phyloP scores from a whole-genome alignment of 805 yeast species.

The Metschnikowia koreensis region DNA sequence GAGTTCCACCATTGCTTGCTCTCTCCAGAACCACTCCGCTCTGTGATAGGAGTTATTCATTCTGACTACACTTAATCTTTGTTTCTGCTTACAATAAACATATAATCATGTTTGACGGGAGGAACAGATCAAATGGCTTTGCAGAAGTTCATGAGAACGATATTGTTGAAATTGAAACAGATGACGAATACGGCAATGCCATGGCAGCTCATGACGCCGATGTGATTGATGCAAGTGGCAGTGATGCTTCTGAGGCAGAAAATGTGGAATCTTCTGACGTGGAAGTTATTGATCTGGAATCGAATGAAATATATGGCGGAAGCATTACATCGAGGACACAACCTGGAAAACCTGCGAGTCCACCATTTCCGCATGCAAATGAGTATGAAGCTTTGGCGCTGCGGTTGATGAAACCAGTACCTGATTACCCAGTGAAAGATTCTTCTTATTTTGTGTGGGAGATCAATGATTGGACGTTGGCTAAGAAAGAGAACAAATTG shows the following conservation, averaged over 20 bases:
- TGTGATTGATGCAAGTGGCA: slow-evolving; percentile 1
- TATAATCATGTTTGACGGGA: slow-evolving; percentile 1
- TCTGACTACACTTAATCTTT: too few species aligned
- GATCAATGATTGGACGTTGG: slow-evolving; percentile 45
- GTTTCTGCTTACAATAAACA: background rate
- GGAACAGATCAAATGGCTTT: background rate
- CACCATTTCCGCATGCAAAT: slow-evolving; percentile 26
- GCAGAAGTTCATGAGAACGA: background rate
- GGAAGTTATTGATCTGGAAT: slow-evolving; percentile 14
- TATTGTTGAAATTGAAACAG: slow-evolving; percentile 1
- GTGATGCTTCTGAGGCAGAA: slow-evolving; percentile 21
- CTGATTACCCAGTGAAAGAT: slow-evolving; percentile 39
- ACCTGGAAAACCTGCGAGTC: background rate
- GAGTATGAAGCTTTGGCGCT: slow-evolving; percentile 28
- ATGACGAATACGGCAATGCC: background rate
- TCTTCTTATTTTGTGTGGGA: slow-evolving; percentile 47
- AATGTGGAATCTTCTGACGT: slow-evolving; percentile 16
- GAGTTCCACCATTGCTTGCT: background rate
- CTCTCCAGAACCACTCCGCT: background rate
- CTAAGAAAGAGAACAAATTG: slow-evolving; percentile 42
- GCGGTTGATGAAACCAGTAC: slow-evolving; percentile 36
- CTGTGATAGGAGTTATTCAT: background rate
- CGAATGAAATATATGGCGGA: slow-evolving; percentile 7
- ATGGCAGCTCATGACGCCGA: background rate
- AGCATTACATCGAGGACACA: background rate